A percentile compares a stretch with the other conserved stretches of the same genome.
Evolutionary conservation across 1,139 yeast species (phyloP).

Genomic region (Diutina siamensis): DNA sequence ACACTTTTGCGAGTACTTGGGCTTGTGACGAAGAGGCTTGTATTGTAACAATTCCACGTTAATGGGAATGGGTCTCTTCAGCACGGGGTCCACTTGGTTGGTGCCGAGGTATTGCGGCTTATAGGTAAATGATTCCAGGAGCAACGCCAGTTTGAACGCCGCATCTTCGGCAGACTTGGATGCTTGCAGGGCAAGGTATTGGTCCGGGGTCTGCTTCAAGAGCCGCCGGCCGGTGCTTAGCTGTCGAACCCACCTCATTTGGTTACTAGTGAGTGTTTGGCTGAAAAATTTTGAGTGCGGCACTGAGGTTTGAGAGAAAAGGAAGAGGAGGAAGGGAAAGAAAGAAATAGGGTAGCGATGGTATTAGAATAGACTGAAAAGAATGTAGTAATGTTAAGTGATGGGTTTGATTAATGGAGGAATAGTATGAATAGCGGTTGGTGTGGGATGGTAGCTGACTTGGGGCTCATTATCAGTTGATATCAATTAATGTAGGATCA

Average conservation of each 20-base stretch:
- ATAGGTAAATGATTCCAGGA: conserved; percentile 16
- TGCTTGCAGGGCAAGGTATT: background rate
- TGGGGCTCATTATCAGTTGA: too few species aligned
- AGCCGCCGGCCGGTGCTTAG: conserved; percentile 5
- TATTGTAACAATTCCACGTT: conserved; percentile 75
- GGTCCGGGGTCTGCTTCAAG: conserved; percentile 4
- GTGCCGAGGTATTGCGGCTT: conserved; percentile 30
- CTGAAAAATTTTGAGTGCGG: too few species aligned
- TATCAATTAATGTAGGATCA: too few species aligned
- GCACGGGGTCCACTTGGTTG: conserved; percentile 17
- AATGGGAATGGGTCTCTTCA: conserved; percentile 56
- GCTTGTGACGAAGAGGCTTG: conserved; percentile 64
- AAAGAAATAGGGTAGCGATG: background rate
- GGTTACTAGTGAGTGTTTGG: background rate
- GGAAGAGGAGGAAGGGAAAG: too few species aligned
- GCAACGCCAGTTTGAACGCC: background rate
- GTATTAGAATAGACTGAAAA: background rate
- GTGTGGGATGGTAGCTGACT: background rate
- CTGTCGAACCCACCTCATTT: conserved; percentile 4
- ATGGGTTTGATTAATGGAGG: background rate
- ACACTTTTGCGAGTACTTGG: conserved; percentile 59
- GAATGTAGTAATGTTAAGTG: too few species aligned
- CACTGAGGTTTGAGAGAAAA: too few species aligned
- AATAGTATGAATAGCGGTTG: background rate
- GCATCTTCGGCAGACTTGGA: background rate